Conservation (phyloP, 257 asterid genomes). For the Solanum neorickii region DNA sequence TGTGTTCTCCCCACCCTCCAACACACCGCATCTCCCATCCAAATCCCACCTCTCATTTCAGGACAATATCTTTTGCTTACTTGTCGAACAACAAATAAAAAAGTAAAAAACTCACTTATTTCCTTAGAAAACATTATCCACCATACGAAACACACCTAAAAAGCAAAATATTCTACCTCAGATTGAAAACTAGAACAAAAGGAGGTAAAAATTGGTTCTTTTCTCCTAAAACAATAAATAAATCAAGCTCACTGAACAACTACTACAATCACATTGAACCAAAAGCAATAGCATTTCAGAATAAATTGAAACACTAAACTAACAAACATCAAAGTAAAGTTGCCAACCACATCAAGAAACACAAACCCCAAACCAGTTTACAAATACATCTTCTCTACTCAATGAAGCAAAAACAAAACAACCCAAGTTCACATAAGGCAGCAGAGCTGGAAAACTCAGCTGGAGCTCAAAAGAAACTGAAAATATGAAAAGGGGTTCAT, state of each 20-base stretch:
- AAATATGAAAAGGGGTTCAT: conserved; percentile 8
- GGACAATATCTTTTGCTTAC: background rate
- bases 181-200: background rate
- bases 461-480: background rate
- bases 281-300: background rate
- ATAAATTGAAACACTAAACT: background rate
- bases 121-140: background rate
- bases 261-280: background rate
- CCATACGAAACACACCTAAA: background rate
- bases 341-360: background rate
- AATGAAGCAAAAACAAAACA: background rate
- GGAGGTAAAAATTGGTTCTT: background rate
- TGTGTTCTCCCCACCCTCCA: background rate
- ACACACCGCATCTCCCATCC: background rate
- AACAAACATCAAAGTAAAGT: background rate
- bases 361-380: background rate
- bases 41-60: background rate
- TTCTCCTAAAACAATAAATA: background rate
- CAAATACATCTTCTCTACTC: background rate
- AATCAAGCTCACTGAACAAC: background rate
- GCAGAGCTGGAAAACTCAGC: background rate
- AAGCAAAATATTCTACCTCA: background rate
- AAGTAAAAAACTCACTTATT: too few species aligned
- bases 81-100: too few species aligned
- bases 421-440: background rate